Evolutionary conservation across 371 early-diverging fungal genomes (phyloP).

Genomic region (Mucor plumbeus): DNA sequence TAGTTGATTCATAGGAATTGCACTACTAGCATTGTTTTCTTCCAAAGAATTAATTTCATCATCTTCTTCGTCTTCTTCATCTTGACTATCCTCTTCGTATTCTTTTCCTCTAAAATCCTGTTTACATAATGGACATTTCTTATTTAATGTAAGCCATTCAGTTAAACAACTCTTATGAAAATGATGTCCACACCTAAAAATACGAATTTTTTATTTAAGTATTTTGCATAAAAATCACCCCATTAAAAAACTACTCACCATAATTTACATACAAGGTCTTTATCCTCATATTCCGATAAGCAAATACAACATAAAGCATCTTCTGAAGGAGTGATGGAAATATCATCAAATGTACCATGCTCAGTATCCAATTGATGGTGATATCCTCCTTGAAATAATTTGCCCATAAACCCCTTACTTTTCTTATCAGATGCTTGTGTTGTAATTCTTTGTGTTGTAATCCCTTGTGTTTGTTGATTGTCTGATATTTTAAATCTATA

Average conservation of each 20-base stretch:
- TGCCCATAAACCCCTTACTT: constrained; percentile 18
- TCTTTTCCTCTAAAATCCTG: constrained; percentile 39
- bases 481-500: constrained; percentile 31
- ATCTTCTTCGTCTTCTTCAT: constrained; percentile 1
- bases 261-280: constrained; percentile 60
- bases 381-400: constrained; percentile 12
- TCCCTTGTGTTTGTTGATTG: not conserved
- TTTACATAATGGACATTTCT: constrained; percentile 46
- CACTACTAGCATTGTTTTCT: not conserved
- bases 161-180: constrained; percentile 41
- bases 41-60: not conserved
- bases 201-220: too few relatives aligned
- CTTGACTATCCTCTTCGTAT: not conserved
- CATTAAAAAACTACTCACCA: constrained; percentile 18
- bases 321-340: constrained; percentile 37
- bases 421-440: not conserved
- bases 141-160: constrained; percentile 43
- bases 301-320: constrained; percentile 67
- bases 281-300: constrained; percentile 63
- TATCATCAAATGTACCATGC: constrained; percentile 16
- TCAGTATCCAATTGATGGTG: not conserved
- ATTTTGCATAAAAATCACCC: too few relatives aligned
- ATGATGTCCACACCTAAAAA: constrained; percentile 38
- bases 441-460: not conserved
- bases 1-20: not conserved